phyloP scores from a whole-genome alignment of 2,329 filamentous ascomycete genomes.

The Pestalotiopsis sp. region DNA sequence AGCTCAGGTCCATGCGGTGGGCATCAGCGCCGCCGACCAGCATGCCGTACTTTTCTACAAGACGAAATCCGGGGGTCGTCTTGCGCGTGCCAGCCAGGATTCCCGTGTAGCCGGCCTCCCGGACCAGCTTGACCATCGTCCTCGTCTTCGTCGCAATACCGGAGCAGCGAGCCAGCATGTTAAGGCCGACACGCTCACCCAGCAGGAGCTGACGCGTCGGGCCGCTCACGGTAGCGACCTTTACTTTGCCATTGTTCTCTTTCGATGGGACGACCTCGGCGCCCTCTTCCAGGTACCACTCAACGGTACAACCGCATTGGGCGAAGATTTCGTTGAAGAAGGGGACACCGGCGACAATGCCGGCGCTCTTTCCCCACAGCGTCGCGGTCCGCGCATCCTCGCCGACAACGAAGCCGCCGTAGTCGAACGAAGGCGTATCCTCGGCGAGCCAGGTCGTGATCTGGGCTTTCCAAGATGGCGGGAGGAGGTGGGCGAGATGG shows the following conservation, averaged over 20 bases:
- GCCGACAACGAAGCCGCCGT: slow-evolving; percentile 95
- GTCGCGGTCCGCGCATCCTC: slow-evolving; percentile 64
- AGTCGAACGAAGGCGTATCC: slow-evolving; percentile 95
- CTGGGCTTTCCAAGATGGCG: slow-evolving; percentile 79
- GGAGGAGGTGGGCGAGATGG: slow-evolving; percentile 65
- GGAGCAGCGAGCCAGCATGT: slow-evolving; percentile 86
- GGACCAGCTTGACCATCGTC: slow-evolving; percentile 55
- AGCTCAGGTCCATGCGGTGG: slow-evolving; percentile 86
- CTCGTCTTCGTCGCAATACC: slow-evolving; percentile 77
- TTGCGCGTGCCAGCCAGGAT: slow-evolving; percentile 93
- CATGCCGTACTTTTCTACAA: slow-evolving; percentile 99
- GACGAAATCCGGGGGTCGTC: slow-evolving; percentile 91
- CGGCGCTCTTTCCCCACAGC: slow-evolving; percentile 70
- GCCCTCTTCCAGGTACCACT: slow-evolving; percentile 85
- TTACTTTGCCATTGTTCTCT: slow-evolving; percentile 52
- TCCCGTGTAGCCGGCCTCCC: slow-evolving; percentile 73
- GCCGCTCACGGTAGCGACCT: slow-evolving; percentile 80
- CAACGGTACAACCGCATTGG: slow-evolving; percentile 87
- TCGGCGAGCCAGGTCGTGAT: slow-evolving; percentile 89
- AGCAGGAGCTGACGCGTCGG: slow-evolving; percentile 80
- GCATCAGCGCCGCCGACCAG: slow-evolving; percentile 89
- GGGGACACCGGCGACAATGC: slow-evolving; percentile 86
- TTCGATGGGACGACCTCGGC: slow-evolving; percentile 63
- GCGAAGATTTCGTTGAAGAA: slow-evolving; percentile 94
- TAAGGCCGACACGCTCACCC: slow-evolving; percentile 92